These are phyloP conservation scores for Aspergillus vadensis DNA, from an alignment of 2,329 filamentous ascomycete species.

Conservation along the genomic window DNA sequence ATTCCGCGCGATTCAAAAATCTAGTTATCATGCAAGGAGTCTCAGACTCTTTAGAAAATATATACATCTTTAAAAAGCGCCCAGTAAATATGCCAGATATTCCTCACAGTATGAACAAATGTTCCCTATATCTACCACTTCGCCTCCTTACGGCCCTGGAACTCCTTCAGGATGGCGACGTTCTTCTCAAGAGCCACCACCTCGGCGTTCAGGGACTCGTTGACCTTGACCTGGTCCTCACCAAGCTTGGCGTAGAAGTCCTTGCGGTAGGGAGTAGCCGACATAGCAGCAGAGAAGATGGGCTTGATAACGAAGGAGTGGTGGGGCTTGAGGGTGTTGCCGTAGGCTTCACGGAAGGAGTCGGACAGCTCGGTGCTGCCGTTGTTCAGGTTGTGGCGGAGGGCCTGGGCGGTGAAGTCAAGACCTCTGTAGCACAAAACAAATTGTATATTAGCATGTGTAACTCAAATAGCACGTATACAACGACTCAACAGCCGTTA, in stretches of 20 bases:
- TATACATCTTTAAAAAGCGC: constrained; percentile 10
- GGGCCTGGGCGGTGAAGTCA: constrained; percentile 86
- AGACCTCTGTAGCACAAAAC: constrained; percentile 65
- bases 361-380: constrained; percentile 72
- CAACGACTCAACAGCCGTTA: background rate
- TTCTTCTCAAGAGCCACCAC: constrained; percentile 75
- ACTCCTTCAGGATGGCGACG: constrained; percentile 72
- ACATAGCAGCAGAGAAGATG: constrained; percentile 90
- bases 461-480: background rate
- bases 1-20: constrained; percentile 1
- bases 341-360: constrained; percentile 87
- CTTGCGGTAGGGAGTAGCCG: constrained; percentile 86
- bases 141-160: constrained; percentile 58
- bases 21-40: constrained; percentile 8
- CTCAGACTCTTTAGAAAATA: constrained; percentile 8
- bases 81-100: constrained; percentile 7
- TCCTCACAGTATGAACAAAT: constrained; percentile 1
- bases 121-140: constrained; percentile 40
- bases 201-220: constrained; percentile 67
- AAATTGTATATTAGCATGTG: constrained; percentile 7
- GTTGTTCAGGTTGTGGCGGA: constrained; percentile 74
- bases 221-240: constrained; percentile 55
- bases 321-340: constrained; percentile 83
- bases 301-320: constrained; percentile 89
- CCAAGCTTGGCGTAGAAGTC: constrained; percentile 89